phyloP scores from a whole-genome alignment of 257 asterid species.

The Nicotiana otophora region DNA sequence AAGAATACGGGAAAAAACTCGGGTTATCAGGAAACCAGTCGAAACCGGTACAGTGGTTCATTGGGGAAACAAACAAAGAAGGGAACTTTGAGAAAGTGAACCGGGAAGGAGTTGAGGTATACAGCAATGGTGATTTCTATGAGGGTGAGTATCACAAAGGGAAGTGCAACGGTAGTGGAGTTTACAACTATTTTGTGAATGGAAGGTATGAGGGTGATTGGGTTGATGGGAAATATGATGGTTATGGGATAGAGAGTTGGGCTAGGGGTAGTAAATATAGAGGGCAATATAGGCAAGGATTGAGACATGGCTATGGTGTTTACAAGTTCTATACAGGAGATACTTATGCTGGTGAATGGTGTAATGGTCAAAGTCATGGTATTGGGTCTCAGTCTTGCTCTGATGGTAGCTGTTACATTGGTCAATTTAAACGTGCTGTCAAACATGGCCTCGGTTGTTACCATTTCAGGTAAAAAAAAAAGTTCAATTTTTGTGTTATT shows the following conservation, averaged over 20 bases:
- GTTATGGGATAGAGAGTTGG: constrained; percentile 82
- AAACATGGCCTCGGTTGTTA: constrained; percentile 51
- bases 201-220: constrained; percentile 67
- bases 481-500: not conserved
- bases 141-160: constrained; percentile 46
- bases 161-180: constrained; percentile 42
- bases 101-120: constrained; percentile 43
- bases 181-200: constrained; percentile 30
- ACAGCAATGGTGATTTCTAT: constrained; percentile 41
- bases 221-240: constrained; percentile 37
- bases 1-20: constrained; percentile 26
- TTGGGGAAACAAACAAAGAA: constrained; percentile 49
- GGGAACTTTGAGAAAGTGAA: not conserved
- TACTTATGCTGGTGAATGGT: constrained; percentile 16
- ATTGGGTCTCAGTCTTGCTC: constrained; percentile 15
- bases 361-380: constrained; percentile 19
- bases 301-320: constrained; percentile 20
- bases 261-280: constrained; percentile 57
- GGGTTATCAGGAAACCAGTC: constrained; percentile 40
- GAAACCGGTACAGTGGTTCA: constrained; percentile 77
- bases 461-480: constrained; percentile 58
- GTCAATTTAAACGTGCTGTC: constrained; percentile 15
- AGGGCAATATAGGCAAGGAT: constrained; percentile 7
- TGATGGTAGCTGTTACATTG: constrained; percentile 19
- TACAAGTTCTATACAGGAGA: constrained; percentile 22